phyloP scores from a whole-genome alignment of 495 filamentous ascomycete genomes.

The Aspergillus diversus region DNA sequence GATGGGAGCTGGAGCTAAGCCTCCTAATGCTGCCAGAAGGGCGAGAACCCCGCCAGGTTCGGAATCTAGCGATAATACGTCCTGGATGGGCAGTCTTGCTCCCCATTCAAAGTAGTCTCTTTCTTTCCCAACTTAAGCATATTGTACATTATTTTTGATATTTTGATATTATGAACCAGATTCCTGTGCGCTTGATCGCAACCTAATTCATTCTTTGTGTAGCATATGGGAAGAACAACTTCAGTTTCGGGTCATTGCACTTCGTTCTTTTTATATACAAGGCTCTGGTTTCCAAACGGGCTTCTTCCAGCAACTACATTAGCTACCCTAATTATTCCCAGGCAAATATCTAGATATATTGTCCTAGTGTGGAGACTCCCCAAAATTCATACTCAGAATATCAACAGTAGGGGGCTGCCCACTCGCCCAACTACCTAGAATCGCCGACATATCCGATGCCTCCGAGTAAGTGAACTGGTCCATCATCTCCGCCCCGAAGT shows the following conservation, averaged over 20 bases:
- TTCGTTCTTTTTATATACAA: no score
- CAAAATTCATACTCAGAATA: slow-evolving; percentile 7
- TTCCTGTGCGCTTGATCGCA: no score
- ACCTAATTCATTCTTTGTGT: no score
- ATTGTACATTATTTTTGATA: not conserved
- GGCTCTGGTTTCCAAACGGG: no score
- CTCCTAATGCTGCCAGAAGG: slow-evolving; percentile 21
- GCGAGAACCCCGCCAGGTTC: slow-evolving; percentile 19
- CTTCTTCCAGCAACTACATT: no score
- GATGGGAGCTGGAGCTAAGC: slow-evolving; percentile 22
- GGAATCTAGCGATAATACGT: slow-evolving; percentile 28
- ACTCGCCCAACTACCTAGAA: slow-evolving; percentile 14
- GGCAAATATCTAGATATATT: not conserved
- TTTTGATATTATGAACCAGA: no score
- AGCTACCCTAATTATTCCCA: not conserved
- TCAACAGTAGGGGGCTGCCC: slow-evolving; percentile 6
- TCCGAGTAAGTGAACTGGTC: slow-evolving; percentile 7
- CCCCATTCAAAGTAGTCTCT: slow-evolving; percentile 14
- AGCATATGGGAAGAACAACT: no score
- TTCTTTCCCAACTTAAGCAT: not conserved
- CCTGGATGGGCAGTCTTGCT: slow-evolving; percentile 49
- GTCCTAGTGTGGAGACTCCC: not conserved
- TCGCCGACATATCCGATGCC: slow-evolving; percentile 10
- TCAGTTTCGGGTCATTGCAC: no score
- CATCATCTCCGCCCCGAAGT: slow-evolving; percentile 9